Conservation (phyloP, 2,329 filamentous ascomycete species). For the Alternaria conjuncta region DNA sequence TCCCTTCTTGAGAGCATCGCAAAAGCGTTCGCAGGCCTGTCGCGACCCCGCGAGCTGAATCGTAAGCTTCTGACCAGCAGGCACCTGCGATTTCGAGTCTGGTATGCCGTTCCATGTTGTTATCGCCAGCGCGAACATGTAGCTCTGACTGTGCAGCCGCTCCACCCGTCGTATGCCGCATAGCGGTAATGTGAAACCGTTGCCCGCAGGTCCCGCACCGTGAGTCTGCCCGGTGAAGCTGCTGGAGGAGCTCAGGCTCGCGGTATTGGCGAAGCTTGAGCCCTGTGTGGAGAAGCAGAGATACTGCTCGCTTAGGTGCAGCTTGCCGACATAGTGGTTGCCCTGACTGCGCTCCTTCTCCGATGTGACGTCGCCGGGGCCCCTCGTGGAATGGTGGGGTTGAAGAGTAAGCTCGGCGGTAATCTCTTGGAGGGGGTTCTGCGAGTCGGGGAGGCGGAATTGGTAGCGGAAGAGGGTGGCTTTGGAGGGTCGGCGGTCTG, state of each 20-base stretch:
- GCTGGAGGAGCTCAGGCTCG: conserved; percentile 79
- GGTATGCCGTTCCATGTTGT: conserved; percentile 85
- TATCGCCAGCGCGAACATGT: conserved; percentile 89
- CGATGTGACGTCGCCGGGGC: conserved; percentile 42
- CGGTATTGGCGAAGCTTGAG: conserved; percentile 81
- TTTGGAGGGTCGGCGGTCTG: conserved; percentile 86
- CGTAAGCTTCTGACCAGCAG: conserved; percentile 81
- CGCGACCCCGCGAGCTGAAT: conserved; percentile 89
- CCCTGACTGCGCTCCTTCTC: conserved; percentile 73
- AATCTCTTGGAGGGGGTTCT: conserved; percentile 95
- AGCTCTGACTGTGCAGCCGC: conserved; percentile 88
- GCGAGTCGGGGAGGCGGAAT: conserved; percentile 90
- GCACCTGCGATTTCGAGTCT: conserved; percentile 51
- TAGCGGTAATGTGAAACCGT: conserved; percentile 93
- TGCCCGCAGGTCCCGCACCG: conserved; percentile 88
- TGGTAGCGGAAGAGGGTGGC: conserved; percentile 92
- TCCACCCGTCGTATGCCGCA: conserved; percentile 92
- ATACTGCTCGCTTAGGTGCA: conserved; percentile 92
- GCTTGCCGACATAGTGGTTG: conserved; percentile 88
- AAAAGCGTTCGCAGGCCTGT: conserved; percentile 91
- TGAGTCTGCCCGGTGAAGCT: conserved; percentile 92
- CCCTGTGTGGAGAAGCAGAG: conserved; percentile 96
- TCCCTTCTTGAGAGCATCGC: conserved; percentile 91
- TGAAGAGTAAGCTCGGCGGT: conserved; percentile 90
- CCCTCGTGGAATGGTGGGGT: conserved; percentile 66